Evolutionary conservation across 345 rosid species (phyloP).

Genomic region (Lagerstroemia speciosa): DNA sequence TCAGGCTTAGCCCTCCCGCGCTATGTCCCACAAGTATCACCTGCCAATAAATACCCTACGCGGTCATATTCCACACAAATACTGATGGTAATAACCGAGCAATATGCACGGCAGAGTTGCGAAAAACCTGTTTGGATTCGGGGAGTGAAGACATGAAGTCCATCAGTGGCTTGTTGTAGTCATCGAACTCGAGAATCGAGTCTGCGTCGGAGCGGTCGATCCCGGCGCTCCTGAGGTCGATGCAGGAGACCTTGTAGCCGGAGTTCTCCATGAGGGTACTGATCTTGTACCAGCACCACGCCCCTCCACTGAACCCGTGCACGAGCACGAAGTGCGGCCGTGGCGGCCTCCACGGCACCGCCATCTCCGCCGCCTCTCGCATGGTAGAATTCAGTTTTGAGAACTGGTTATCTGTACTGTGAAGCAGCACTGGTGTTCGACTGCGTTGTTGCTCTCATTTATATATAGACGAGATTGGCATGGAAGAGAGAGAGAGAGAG

Average conservation of each 20-base stretch:
- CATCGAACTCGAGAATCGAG: conserved; percentile 46
- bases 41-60: conserved; percentile 17
- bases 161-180: conserved; percentile 65
- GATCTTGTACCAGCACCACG: conserved; percentile 96
- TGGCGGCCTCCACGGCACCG: conserved; percentile 8
- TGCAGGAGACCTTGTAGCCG: conserved; percentile 66
- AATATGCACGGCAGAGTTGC: neutral
- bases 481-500: too few relatives aligned
- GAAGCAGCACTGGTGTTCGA: too few relatives aligned
- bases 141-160: conserved; percentile 55
- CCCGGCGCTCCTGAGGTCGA: conserved; percentile 68
- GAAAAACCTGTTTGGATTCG: conserved; percentile 41
- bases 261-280: conserved; percentile 66
- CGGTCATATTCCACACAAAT: neutral
- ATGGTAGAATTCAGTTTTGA: conserved; percentile 7
- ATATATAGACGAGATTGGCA: too few relatives aligned
- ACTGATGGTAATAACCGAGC: neutral
- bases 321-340: conserved; percentile 65
- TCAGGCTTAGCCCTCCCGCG: conserved; percentile 82
- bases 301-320: conserved; percentile 71
- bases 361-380: conserved; percentile 24
- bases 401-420: too few relatives aligned
- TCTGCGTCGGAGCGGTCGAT: conserved; percentile 41
- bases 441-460: too few relatives aligned
- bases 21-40: conserved; percentile 89